Evolutionary conservation across 176 grass and related monocot genomes (phyloP), one percentile per base, ranked within the genome.

Genomic region (Paspalum vaginatum): DNA sequence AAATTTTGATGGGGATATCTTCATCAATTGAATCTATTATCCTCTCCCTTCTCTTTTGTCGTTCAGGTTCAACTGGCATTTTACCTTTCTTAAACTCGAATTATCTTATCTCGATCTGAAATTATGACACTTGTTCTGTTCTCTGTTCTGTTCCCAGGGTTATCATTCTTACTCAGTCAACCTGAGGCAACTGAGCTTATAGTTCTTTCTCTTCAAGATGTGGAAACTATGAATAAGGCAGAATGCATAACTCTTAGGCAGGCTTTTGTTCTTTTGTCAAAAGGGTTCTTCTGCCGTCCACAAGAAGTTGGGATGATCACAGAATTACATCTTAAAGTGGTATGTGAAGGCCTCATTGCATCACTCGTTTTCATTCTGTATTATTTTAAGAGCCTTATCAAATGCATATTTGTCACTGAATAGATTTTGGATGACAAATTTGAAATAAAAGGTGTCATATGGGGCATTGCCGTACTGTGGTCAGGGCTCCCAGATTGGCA

Each of bases 181-280:
- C 88, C 87, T 73, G 95, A 93, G 89, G 95, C 88, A 58, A 91
- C 92, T 74, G 95, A 94, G 82, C 86, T 98, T 79, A 71, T 98
- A 74, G 71, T 98, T 89, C 84, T 94, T 56, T 87, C 90, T 77
- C 90, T 98, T 90, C 90, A 85, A 91, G 88, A 93, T 85, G 69
- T 73, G 68, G 88, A 94, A 89, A 88, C 85, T 87, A 78, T 86
- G 46, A 93, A 72, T 77, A 94, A 90, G 85, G 67, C 78, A 81
- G 95, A 98, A 85, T 94, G 92, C 92, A 93, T 91, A 60, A 93
- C 92, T 78, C 90, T 98, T 44, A 92, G 95, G 67, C 92, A 98
- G 84, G 95, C 92, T 60, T 81, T 72, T 78, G 70, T 89, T 89
- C 88, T 94, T 79, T 61, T 98, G 67, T 91, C 88, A 60, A 98